Evolutionary conservation across 306 rosid species (phyloP).

Genomic region (Malus asiatica): DNA sequence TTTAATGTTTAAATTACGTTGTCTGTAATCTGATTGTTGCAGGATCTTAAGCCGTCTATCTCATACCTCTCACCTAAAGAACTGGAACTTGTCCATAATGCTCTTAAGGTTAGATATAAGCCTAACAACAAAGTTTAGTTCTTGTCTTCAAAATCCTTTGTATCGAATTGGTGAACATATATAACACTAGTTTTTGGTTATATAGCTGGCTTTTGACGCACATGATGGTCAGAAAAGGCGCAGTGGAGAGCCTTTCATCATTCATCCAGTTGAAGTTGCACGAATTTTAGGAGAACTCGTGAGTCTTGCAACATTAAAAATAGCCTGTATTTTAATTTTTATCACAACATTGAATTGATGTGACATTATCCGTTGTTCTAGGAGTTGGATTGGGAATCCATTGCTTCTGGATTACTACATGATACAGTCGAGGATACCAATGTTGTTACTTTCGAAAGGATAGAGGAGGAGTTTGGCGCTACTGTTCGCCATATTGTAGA

Average conservation of each 20-base stretch:
- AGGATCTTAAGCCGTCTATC: slow-evolving; percentile 86
- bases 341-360: slow-evolving; percentile 18
- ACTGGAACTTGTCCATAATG: slow-evolving; percentile 76
- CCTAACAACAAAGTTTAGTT: slow-evolving; percentile 17
- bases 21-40: slow-evolving; percentile 27
- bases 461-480: slow-evolving; percentile 92
- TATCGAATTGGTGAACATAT: slow-evolving; percentile 9
- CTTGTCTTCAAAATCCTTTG: slow-evolving; percentile 17
- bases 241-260: slow-evolving; percentile 98
- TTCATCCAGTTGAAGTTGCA: slow-evolving; percentile 99
- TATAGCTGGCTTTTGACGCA: slow-evolving; percentile 90
- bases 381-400: slow-evolving; percentile 99
- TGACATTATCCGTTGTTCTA: slow-evolving; percentile 19
- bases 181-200: slow-evolving; percentile 9
- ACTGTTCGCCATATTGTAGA: slow-evolving; percentile 90
- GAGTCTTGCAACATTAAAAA: slow-evolving; percentile 34
- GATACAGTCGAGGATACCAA: slow-evolving; percentile 97
- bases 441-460: slow-evolving; percentile 77
- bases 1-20: slow-evolving; percentile 18
- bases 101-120: slow-evolving; percentile 66
- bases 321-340: background rate
- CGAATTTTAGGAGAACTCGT: slow-evolving; percentile 91
- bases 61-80: slow-evolving; percentile 75
- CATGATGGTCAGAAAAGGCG: slow-evolving; percentile 99
- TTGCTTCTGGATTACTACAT: slow-evolving; percentile 94